Evolutionary conservation across 1,284 basidiomycete species (phyloP).

Genomic region (Agaricales sp.): DNA sequence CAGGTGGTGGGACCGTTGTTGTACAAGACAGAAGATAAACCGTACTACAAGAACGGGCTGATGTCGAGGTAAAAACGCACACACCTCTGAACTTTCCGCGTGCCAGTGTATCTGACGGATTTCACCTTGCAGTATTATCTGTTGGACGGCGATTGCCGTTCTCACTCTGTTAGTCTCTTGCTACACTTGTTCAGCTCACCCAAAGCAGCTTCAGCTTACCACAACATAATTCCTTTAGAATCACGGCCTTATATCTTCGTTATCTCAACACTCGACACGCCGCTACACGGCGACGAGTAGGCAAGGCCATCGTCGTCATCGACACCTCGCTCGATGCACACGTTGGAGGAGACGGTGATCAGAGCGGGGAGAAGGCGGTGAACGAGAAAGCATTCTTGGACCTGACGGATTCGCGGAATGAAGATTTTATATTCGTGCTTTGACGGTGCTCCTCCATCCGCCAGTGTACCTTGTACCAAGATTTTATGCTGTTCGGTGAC

Average conservation of each 20-base stretch:
- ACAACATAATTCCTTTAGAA: constrained; percentile 8
- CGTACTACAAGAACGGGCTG: constrained; percentile 27
- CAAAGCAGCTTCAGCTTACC: neutral
- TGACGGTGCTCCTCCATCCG: neutral
- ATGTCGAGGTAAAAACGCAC: constrained; percentile 20
- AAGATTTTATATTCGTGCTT: constrained; percentile 35
- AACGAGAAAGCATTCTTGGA: constrained; percentile 34
- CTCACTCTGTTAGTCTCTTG: constrained; percentile 18
- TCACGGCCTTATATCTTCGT: constrained; percentile 28
- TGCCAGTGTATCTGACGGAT: neutral
- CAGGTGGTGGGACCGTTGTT: constrained; percentile 31
- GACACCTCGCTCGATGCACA: constrained; percentile 32
- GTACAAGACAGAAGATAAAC: constrained; percentile 27
- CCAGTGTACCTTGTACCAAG: too few species aligned
- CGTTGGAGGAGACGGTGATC: constrained; percentile 13
- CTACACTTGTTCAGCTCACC: neutral
- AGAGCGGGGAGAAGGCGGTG: constrained; percentile 13
- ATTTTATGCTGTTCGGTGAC: too few species aligned
- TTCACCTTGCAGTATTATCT: constrained; percentile 12
- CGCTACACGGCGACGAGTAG: constrained; percentile 21
- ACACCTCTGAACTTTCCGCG: neutral
- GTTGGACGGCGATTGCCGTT: constrained; percentile 25
- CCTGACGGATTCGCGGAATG: constrained; percentile 32
- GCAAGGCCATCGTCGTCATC: constrained; percentile 25
- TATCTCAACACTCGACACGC: constrained; percentile 31